These are phyloP conservation scores for Chrysanthemum makinoi DNA, from an alignment of 129 eudicot species.

Conservation along the genomic window DNA sequence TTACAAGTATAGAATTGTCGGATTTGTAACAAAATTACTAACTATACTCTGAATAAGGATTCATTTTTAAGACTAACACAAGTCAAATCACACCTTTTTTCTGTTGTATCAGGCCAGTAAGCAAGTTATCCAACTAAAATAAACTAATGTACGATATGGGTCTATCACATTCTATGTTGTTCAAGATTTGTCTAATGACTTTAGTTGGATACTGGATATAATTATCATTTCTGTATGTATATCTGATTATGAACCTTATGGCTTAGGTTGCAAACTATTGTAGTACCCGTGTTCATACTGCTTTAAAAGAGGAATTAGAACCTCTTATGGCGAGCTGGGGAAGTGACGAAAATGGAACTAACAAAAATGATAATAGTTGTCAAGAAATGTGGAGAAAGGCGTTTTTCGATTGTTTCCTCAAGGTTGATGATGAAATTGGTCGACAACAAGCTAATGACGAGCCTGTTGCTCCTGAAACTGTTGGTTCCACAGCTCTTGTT, in stretches of 20 bases:
- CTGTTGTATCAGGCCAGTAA: conserved; percentile 10
- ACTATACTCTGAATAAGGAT: not conserved
- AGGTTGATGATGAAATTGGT: conserved; percentile 58
- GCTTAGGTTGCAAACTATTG: conserved; percentile 64
- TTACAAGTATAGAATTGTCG: conserved; percentile 1
- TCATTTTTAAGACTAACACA: conserved; percentile 8
- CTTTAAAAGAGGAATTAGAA: conserved; percentile 56
- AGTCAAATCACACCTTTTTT: conserved; percentile 13
- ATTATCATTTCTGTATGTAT: conserved; percentile 3
- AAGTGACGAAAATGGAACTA: conserved; percentile 21
- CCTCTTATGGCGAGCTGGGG: conserved; percentile 33
- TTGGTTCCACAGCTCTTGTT: conserved; percentile 66
- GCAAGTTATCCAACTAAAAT: conserved; percentile 9
- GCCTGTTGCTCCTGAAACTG: conserved; percentile 57
- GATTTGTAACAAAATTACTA: conserved; percentile 13
- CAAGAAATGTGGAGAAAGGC: conserved; percentile 55
- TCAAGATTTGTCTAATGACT: conserved; percentile 7
- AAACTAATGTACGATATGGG: not conserved
- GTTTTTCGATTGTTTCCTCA: conserved; percentile 45
- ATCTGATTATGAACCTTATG: not conserved
- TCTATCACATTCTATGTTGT: not conserved
- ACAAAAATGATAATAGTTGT: conserved; percentile 29
- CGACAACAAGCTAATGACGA: conserved; percentile 36
- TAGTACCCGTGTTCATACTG: conserved; percentile 48
- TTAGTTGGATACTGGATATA: not conserved